These are phyloP conservation scores for Microsporum ferrugineum DNA, from an alignment of 2,329 filamentous ascomycete genomes.

Conservation along the genomic window DNA sequence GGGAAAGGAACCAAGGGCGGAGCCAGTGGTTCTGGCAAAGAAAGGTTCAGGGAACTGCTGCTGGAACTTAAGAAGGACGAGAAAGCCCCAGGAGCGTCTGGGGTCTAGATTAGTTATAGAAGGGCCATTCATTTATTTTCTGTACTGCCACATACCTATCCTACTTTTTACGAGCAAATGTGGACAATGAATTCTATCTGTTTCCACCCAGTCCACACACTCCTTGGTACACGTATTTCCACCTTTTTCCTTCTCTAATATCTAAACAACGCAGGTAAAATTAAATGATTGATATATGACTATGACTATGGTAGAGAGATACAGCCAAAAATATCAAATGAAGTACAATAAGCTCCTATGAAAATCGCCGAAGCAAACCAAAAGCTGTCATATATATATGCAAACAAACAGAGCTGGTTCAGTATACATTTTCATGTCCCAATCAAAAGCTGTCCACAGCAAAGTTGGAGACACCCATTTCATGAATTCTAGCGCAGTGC, in stretches of 20 bases:
- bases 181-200: background rate
- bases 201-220: background rate
- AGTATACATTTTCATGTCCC: conserved; percentile 1
- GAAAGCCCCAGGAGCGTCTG: conserved; percentile 55
- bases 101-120: conserved; percentile 27
- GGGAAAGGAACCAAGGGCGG: conserved; percentile 84
- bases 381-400: background rate
- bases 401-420: background rate
- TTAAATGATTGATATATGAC: background rate
- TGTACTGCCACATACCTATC: background rate
- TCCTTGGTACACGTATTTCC: background rate
- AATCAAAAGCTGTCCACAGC: background rate
- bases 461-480: background rate
- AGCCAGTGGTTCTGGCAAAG: conserved; percentile 82
- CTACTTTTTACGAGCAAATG: background rate
- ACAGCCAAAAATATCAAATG: background rate
- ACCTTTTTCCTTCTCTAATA: background rate
- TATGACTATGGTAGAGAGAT: background rate
- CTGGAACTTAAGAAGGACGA: conserved; percentile 85
- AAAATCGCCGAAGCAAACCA: background rate
- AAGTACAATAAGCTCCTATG: background rate
- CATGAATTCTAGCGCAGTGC: background rate
- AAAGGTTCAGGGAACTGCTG: conserved; percentile 85
- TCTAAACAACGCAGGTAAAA: background rate
- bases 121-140: background rate